Base-by-base conservation (phyloP, 1,139 yeast genomes). In the Diutina mesorugosa region DNA sequence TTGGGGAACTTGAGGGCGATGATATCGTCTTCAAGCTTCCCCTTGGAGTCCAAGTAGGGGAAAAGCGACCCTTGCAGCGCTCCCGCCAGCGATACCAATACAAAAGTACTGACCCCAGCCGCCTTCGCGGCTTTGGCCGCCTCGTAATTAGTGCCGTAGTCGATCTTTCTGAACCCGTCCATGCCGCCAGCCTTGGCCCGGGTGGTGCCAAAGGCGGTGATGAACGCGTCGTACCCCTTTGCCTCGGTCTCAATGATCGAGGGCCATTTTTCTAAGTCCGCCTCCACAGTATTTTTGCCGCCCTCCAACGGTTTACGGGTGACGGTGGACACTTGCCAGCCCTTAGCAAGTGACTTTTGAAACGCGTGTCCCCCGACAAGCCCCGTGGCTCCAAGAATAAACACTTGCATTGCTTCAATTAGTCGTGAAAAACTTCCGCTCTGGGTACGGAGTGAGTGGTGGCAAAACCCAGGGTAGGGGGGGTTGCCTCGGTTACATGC, bases 171-270 rank as follows among this genome's bases (percentile, higher is more conserved):
- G 69, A 87, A 90, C 28, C 81, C 77, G 32, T 79, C 87, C 14
- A 60, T 57, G 0, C 84, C 73, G n/a, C 93, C 93, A 3, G 90
- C 95, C 18, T 71, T 75, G 1, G 79, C 84, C 56, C 78, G 74
- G 1, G 95, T 88, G 16, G 96, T 86, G n/a, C 90, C 95, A 62
- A 89, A 78, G 0, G 84, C 81, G 1, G 88, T 79, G 60, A 84
- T 78, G 58, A 81, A 74, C 0, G 74, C 67, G 35, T 48, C 67
- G 67, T 59, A 65, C 65, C 61, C 59, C 51, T 58, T 58, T 18
- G 60, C 57, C 29, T 61, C 61, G 6, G 57, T 61, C 47, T 55
- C 60, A 52, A 72, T 66, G 10, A 65, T 57, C 6, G 60, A 67
- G 1, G 67, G 66, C 85, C 87, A 83, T 54, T 72, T 68, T 1